phyloP scores from a whole-genome alignment of 202 grass and related monocot genomes.

The Zizania palustris region DNA sequence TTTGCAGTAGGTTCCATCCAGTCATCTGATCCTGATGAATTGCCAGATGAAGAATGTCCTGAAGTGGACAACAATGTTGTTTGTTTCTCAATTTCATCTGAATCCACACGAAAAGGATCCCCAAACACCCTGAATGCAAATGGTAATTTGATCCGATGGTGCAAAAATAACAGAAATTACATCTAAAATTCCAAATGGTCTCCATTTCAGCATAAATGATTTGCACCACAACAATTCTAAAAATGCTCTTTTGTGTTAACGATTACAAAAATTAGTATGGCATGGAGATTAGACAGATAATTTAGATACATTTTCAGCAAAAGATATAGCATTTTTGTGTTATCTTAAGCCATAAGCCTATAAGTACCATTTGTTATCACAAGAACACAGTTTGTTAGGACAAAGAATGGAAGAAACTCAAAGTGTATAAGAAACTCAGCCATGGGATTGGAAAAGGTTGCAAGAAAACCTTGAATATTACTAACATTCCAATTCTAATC shows the following conservation, averaged over 20 bases:
- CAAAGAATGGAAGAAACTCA: background rate
- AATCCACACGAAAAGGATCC: slow-evolving; percentile 38
- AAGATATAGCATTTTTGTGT: background rate
- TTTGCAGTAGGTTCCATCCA: slow-evolving; percentile 85
- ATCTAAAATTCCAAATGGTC: background rate
- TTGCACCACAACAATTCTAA: background rate
- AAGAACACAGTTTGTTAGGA: background rate
- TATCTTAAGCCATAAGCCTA: background rate
- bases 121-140: slow-evolving; percentile 55
- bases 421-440: background rate
- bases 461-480: slow-evolving; percentile 3
- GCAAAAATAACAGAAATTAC: slow-evolving; percentile 14
- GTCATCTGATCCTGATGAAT: slow-evolving; percentile 65
- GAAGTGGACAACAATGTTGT: slow-evolving; percentile 34
- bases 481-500: background rate
- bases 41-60: slow-evolving; percentile 49
- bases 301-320: background rate
- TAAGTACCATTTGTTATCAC: background rate
- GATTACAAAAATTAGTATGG: background rate
- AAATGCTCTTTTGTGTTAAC: background rate
- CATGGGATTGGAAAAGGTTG: background rate
- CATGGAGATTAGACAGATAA: background rate
- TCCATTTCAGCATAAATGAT: background rate
- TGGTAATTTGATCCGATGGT: slow-evolving; percentile 15
- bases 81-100: slow-evolving; percentile 42